Evolutionary conservation across 2,329 filamentous ascomycete species (phyloP).

Genomic region (Grosmannia huntii): DNA sequence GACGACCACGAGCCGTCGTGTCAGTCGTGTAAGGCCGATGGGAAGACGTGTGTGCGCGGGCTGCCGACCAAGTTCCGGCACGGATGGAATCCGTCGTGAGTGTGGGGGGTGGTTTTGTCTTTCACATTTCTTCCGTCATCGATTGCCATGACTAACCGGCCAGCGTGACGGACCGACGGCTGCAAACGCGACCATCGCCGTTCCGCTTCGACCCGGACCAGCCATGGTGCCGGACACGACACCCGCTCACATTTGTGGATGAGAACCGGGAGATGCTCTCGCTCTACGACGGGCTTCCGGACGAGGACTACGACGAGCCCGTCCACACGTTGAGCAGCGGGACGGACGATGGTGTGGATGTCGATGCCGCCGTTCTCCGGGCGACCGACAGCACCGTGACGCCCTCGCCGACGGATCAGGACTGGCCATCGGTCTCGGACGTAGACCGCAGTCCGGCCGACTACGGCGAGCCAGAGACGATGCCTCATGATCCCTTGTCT

Average conservation of each 20-base stretch:
- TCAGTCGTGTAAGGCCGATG: neutral
- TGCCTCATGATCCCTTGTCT: too few relatives aligned
- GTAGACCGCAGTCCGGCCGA: too few relatives aligned
- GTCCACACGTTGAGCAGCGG: too few relatives aligned
- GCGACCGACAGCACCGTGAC: too few relatives aligned
- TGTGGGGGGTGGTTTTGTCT: too few relatives aligned
- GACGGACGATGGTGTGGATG: too few relatives aligned
- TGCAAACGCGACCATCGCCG: neutral
- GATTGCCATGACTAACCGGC: too few relatives aligned
- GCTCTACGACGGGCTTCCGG: neutral
- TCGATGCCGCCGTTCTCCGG: too few relatives aligned
- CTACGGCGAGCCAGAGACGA: too few relatives aligned
- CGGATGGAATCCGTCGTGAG: constrained; percentile 1
- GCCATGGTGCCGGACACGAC: neutral
- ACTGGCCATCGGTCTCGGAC: too few relatives aligned
- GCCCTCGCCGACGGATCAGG: too few relatives aligned
- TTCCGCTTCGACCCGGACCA: neutral
- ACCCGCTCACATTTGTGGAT: constrained; percentile 1
- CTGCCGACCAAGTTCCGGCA: neutral
- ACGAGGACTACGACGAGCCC: neutral
- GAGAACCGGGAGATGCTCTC: constrained; percentile 1
- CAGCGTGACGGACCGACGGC: neutral
- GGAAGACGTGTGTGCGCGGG: neutral
- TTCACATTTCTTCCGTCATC: neutral
- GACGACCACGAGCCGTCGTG: constrained; percentile 1